These are phyloP conservation scores for Sanghuangporus baumii DNA, from an alignment of 1,284 basidiomycete genomes.

Conservation along the genomic window DNA sequence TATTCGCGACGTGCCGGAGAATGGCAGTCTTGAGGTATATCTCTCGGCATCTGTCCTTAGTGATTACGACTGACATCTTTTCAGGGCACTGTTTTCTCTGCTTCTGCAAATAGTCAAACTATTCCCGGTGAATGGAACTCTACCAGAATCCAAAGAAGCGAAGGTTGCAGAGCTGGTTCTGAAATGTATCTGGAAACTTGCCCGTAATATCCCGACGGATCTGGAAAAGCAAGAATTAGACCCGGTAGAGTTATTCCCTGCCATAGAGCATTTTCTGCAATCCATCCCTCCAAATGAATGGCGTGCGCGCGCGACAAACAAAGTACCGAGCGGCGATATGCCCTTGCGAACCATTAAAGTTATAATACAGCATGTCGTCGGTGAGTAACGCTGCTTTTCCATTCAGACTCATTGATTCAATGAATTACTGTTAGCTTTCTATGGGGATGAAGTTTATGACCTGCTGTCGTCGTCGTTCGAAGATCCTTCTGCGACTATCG, in stretches of 20 bases:
- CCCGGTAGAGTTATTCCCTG: conserved; percentile 86
- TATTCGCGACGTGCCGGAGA: conserved; percentile 87
- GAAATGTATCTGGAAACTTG: conserved; percentile 99
- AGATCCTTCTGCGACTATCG: conserved; percentile 77
- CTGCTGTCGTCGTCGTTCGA: conserved; percentile 72
- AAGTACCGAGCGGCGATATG: conserved; percentile 94
- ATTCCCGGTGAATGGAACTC: conserved; percentile 68
- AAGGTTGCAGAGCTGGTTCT: conserved; percentile 94
- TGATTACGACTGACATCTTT: conserved; percentile 8
- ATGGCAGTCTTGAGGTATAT: conserved; percentile 89
- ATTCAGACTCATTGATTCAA: neutral
- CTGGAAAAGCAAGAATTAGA: conserved; percentile 77
- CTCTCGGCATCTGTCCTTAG: neutral
- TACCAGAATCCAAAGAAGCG: conserved; percentile 70
- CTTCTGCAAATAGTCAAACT: conserved; percentile 86
- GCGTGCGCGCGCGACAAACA: conserved; percentile 85
- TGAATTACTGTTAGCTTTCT: conserved; percentile 53
- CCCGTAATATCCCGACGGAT: conserved; percentile 90
- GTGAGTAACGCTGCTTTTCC: conserved; percentile 44
- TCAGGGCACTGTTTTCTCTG: conserved; percentile 74
- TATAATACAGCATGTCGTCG: conserved; percentile 91
- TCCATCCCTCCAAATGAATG: conserved; percentile 94
- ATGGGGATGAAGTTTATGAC: conserved; percentile 77
- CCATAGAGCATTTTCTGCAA: conserved; percentile 92
- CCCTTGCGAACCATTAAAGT: conserved; percentile 97